Base-by-base conservation (phyloP, 768 basidiomycete genomes). In the Lentinula sp. region DNA sequence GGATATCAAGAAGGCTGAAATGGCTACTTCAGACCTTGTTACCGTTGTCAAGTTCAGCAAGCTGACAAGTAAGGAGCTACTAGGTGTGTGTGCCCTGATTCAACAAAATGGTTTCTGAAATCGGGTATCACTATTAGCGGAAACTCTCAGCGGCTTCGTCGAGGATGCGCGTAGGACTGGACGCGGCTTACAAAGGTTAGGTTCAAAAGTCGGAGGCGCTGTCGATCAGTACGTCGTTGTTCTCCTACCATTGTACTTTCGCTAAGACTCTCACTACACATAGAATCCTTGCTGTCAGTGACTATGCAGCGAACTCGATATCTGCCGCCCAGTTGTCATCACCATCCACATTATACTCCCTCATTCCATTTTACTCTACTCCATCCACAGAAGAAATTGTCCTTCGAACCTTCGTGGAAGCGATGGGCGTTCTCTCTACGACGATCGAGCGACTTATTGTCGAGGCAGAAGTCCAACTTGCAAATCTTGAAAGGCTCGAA, bases 241-340 rank as follows among this genome's bases (percentile, higher is more conserved):
- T 52, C 21, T 62, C 8, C 34, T 39, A 54, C 4, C 35, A 50
- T 23, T 7, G 46, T 34, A 59, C 60, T 40, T 59, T 39, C 43
- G 50, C 50, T 31, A 34, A 18, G 5, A 49, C 13, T 52, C 54
- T 18, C 15, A 40, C 16, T 11, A 21, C 42, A 21, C 13, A 35
- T 59, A 91, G 88, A 49, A 84, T 91, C 65, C 79, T 89, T 72
- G 87, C 89, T 0, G 77, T 89, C 55, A 92, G 90, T 62, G 85
- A 85, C 59, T 84, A 88, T 65, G 91, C 87, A 1, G 74, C 90
- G 54, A 74, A 76, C 9, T 76, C 79, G 8, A 89, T 92, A 39
- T 78, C 77, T 65, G 68, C 66, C 9, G 76, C 77, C 9, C 73
- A 74, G 13, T 62, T 77, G 54, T 73, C 73, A 42, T 69, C 70